phyloP scores from a whole-genome alignment of 768 basidiomycete genomes.

The Imleria badia region DNA sequence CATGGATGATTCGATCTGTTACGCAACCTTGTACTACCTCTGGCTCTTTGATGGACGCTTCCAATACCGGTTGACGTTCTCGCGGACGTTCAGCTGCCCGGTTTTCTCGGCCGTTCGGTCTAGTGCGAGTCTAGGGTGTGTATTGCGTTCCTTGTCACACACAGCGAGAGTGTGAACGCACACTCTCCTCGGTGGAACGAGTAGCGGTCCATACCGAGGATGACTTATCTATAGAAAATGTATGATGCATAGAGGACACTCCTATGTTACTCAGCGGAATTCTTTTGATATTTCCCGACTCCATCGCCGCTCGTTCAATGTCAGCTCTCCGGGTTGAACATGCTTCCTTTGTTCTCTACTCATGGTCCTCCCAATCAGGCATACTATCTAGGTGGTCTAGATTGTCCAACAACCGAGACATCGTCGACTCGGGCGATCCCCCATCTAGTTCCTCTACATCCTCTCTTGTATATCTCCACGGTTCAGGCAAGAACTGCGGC shows the following conservation, averaged over 20 bases:
- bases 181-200: not conserved
- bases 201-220: not conserved
- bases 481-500: slow-evolving; percentile 12
- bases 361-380: not conserved
- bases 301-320: no score
- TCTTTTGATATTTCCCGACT: no score
- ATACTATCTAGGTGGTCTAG: not conserved
- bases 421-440: not conserved
- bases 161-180: not conserved
- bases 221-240: not conserved
- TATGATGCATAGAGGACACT: not conserved
- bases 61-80: not conserved
- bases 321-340: no score
- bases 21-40: slow-evolving; percentile 4
- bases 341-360: not conserved
- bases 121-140: not conserved
- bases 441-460: not conserved
- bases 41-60: not conserved
- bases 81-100: not conserved
- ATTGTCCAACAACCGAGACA: not conserved
- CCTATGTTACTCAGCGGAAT: no score
- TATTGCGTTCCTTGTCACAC: not conserved
- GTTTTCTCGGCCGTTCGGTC: not conserved
- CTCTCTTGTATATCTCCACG: slow-evolving; percentile 18
- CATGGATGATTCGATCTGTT: slow-evolving; percentile 1